Base-by-base conservation (phyloP, 352 stramenopile genomes). In the Phytophthora cryptogea region DNA sequence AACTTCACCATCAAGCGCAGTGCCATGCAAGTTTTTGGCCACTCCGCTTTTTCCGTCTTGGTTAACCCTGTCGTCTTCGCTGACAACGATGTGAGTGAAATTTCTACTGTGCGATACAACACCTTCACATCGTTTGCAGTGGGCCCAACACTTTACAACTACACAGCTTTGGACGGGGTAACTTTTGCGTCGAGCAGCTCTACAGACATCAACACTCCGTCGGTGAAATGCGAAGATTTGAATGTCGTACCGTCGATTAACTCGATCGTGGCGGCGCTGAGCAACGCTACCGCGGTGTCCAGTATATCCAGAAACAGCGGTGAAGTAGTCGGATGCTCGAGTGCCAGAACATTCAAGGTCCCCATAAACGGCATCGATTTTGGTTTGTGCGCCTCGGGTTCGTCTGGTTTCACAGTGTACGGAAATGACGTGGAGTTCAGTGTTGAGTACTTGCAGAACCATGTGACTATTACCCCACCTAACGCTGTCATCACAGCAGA, bases 1-100 rank as follows among this genome's bases (percentile, higher is more conserved):
- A 51, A 68, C 9, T 65, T 78, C 47, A 71, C 46, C 0, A 33
- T 72, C 47, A 76, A 78, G 49, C 66, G 66, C 8, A 23, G 14
- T 17, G 50, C 60, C 16, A 78, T 78, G 72, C 20, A 47, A 37
- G 32, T 77, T 1, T 40, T 67, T 28, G 66, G 62, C 2, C 42
- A 14, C 11, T 7, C 33, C 33, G 17, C 2, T 1, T 40, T 40
- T 4, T 40, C 39, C 9, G 16, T 68, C 8, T 10, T 45, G 9
- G 59, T 52, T 6, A 74, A 45, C 5, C 72, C 58, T 11, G 40
- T 74, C n/a, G 31, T 64, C 11, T 52, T 30, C 1, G 16, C 28
- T 3, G 47, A 54, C 11, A 26, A 44, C 28, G 44, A 54, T 11
- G 33, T 16, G 14, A 32, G 33, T 37, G 32, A 11, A 37, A 11